Percentiles rank a stretch among this genome's conserved stretches.
Conservation (phyloP, 768 basidiomycete species). For the Tulasnella calospora region DNA sequence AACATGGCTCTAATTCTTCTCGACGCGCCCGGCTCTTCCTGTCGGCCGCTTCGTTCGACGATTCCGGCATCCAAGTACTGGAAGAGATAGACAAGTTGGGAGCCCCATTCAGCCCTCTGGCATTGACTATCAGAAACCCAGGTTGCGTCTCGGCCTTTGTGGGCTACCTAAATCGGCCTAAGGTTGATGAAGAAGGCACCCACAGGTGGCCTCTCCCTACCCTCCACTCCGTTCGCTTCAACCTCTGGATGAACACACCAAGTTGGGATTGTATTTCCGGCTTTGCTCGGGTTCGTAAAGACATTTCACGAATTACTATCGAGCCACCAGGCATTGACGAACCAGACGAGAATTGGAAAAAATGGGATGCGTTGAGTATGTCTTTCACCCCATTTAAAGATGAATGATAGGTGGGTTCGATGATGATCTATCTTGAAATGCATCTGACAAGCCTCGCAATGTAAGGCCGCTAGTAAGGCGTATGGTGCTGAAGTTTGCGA, state of each 20-base stretch:
- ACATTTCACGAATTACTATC: not conserved
- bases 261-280: not conserved
- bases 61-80: not conserved
- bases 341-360: no score
- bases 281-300: not conserved
- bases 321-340: no score
- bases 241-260: not conserved
- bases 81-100: not conserved
- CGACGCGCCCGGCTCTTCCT: not conserved
- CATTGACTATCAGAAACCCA: not conserved
- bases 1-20: not conserved
- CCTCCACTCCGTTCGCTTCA: not conserved
- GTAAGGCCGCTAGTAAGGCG: no score
- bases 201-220: not conserved
- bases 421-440: no score
- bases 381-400: no score
- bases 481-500: no score
- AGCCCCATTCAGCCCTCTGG: no score
- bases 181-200: not conserved
- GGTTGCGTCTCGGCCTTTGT: not conserved
- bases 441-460: no score
- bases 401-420: no score
- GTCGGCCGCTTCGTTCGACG: not conserved
- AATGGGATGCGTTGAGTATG: no score
- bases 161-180: not conserved